Evolutionary conservation across 441 rosid species (phyloP).

Genomic region (California macrophylla): DNA sequence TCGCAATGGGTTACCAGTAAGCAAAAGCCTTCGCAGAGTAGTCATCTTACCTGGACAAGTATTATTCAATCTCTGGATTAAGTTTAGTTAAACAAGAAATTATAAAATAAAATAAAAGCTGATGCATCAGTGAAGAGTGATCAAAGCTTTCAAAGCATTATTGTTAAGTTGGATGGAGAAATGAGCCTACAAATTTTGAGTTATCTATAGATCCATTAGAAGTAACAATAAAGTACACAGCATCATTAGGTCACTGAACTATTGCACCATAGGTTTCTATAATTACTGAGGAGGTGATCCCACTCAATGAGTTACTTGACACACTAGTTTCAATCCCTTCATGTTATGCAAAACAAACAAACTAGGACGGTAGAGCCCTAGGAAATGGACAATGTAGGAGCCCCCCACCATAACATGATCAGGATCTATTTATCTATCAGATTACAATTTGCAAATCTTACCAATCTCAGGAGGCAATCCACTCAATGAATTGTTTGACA

Average conservation of each 20-base stretch:
- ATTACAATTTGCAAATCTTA: slow-evolving; percentile 30
- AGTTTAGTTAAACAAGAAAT: background rate
- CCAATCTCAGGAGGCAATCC: slow-evolving; percentile 89
- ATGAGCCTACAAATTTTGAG: background rate
- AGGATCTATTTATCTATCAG: slow-evolving; percentile 10
- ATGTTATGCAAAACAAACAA: background rate
- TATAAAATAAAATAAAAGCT: background rate
- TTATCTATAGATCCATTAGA: background rate
- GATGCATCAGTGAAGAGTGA: background rate
- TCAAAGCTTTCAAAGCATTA: background rate
- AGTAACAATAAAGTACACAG: background rate
- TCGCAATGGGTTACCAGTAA: slow-evolving; percentile 77
- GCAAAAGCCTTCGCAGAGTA: slow-evolving; percentile 64
- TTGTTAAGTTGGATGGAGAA: slow-evolving; percentile 2
- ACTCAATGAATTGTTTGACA: slow-evolving; percentile 78
- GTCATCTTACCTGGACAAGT: slow-evolving; percentile 67
- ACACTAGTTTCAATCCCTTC: background rate
- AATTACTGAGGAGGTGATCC: background rate
- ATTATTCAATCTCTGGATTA: background rate
- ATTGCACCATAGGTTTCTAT: background rate
- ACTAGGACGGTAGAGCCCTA: background rate
- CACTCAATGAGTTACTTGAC: background rate
- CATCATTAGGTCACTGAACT: background rate
- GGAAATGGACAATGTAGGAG: slow-evolving; percentile 8
- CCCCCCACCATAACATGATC: background rate